Base-by-base conservation (phyloP, 2,329 filamentous ascomycete genomes). In the Pseudopyricularia cyperi region DNA sequence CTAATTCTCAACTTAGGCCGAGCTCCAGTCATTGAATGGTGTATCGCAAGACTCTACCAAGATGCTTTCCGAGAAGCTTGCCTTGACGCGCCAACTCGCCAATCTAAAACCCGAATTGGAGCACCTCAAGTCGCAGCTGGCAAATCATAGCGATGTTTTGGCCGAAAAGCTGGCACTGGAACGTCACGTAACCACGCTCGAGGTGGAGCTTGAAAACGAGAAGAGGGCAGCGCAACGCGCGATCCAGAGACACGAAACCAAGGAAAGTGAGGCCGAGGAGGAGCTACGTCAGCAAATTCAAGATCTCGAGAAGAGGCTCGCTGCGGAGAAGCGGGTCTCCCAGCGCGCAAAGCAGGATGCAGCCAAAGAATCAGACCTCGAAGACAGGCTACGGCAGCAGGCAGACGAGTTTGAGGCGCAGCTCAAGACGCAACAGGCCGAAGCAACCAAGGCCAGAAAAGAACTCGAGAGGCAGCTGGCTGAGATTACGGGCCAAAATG, bases 131-230 rank as follows among this genome's bases (percentile, higher is more conserved):
- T 72, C 75, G 2, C 76, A 80, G 59, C 63, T 80, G 11, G 62
- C 69, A 28, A 71, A 74, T 14, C 80, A 90, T 52, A 82, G 89
- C 60, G 75, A 77, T 2, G 70, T 87, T 11, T 71, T 94, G 15
- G 74, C 84, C 1, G 89, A 95, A 62, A 95, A 94, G 65, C 73
- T 91, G 46, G 76, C 84, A 2, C 68, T 96, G 14, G 83, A 93
- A 62, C 82, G 86, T 47, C 87, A 93, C 66, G 66, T 95, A 28
- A 83, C 77, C 61, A 81, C 83, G 2, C 66, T 90, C 2, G 86
- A 95, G 64, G 82, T 88, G 44, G 86, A 95, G 59, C 74, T 95
- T 2, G 87, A 90, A 57, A 87, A 86, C 57, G 87, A 93, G 63
- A 91, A 82, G 64, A 78, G 82, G n/a, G 76, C 81, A 3, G 72